Conservation (phyloP, 345 rosid genomes). For the Gynandropsis gynandra region DNA sequence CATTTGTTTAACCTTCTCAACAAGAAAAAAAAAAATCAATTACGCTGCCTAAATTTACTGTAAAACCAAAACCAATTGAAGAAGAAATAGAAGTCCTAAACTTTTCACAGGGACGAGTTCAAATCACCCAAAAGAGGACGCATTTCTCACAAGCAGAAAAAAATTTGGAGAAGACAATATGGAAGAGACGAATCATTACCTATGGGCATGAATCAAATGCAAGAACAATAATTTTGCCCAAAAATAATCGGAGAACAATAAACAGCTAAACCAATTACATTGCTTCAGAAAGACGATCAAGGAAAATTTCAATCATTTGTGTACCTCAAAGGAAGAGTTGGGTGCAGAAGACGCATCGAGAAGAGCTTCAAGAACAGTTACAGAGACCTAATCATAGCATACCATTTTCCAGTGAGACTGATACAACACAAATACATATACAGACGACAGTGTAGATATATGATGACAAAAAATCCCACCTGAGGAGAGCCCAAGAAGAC, state of each 20-base stretch:
- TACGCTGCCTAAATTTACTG: too few species aligned
- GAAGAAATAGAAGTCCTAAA: background rate
- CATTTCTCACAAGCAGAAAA: conserved; percentile 10
- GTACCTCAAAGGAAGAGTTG: conserved; percentile 66
- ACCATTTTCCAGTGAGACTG: background rate
- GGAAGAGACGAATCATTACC: background rate
- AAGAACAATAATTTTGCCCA: background rate
- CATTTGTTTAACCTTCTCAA: too few species aligned
- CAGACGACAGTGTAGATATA: background rate
- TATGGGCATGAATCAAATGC: background rate
- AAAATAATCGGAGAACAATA: background rate
- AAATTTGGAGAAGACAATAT: background rate
- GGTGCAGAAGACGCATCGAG: conserved; percentile 59
- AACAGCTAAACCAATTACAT: background rate
- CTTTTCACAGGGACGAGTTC: background rate
- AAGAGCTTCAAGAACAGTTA: conserved; percentile 75
- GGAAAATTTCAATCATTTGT: background rate
- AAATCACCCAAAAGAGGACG: too few species aligned
- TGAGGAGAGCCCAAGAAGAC: conserved; percentile 93
- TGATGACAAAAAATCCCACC: conserved; percentile 27
- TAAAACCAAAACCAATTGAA: too few species aligned
- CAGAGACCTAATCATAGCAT: conserved; percentile 45
- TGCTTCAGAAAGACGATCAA: background rate
- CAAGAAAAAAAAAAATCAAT: too few species aligned
- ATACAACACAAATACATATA: background rate